Percentiles rank a stretch among this genome's conserved stretches.
phyloP scores from a whole-genome alignment of 2,329 filamentous ascomycete species.

The Penicillium sp. region DNA sequence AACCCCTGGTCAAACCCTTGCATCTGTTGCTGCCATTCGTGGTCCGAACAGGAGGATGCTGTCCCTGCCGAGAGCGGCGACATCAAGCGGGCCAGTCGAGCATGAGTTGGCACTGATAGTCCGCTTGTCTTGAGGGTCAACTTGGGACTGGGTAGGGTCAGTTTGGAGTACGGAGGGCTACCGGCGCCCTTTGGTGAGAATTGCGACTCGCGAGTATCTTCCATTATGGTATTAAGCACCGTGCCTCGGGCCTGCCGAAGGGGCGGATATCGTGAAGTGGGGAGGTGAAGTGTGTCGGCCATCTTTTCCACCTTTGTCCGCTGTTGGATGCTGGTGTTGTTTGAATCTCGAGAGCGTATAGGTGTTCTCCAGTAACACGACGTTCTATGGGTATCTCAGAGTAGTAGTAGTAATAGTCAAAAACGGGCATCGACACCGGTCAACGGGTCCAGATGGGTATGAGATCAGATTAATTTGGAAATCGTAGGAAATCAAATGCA shows the following conservation, averaged over 20 bases:
- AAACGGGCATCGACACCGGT: slow-evolving; percentile 40
- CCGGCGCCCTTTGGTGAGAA: slow-evolving; percentile 28
- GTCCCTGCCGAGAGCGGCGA: slow-evolving; percentile 43
- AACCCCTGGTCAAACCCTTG: slow-evolving; percentile 70
- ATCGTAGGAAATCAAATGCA: slow-evolving; percentile 9
- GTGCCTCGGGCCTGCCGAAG: slow-evolving; percentile 64
- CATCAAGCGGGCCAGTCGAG: slow-evolving; percentile 36
- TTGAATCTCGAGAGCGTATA: slow-evolving; percentile 22
- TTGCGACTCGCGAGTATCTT: slow-evolving; percentile 54
- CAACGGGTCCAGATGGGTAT: slow-evolving; percentile 35
- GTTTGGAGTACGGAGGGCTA: slow-evolving; percentile 16
- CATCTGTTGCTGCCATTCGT: slow-evolving; percentile 69
- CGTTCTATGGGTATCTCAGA: slow-evolving; percentile 39
- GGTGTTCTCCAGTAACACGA: slow-evolving; percentile 17
- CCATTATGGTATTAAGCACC: slow-evolving; percentile 69
- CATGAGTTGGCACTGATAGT: slow-evolving; percentile 31
- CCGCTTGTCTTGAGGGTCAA: slow-evolving; percentile 45
- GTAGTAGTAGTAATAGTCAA: slow-evolving; percentile 7
- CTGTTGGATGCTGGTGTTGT: slow-evolving; percentile 37
- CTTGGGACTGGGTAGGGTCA: slow-evolving; percentile 31
- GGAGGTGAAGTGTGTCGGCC: slow-evolving; percentile 56
- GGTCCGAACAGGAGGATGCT: slow-evolving; percentile 52
- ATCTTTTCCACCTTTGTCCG: slow-evolving; percentile 41
- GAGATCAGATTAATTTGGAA: slow-evolving; percentile 1
- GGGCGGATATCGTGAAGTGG: slow-evolving; percentile 58